phyloP scores from a whole-genome alignment of 2,329 filamentous ascomycete genomes.

The Penicillium sp. region DNA sequence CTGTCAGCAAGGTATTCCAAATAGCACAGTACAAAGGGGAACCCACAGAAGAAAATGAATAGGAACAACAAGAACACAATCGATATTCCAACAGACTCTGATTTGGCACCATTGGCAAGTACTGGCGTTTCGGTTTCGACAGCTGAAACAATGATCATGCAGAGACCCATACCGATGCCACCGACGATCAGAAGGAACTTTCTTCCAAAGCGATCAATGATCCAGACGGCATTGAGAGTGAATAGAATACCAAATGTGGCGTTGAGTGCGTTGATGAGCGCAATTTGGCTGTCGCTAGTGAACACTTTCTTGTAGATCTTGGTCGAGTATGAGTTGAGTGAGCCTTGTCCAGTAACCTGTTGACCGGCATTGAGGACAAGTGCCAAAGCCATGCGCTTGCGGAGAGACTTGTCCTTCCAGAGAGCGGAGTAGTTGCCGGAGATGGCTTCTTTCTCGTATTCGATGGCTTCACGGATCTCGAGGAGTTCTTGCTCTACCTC shows the following conservation, averaged over 20 bases:
- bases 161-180: constrained; percentile 67
- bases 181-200: constrained; percentile 71
- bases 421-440: constrained; percentile 64
- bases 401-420: constrained; percentile 69
- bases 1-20: constrained; percentile 24
- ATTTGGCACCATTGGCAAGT: constrained; percentile 53
- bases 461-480: constrained; percentile 67
- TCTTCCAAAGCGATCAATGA: constrained; percentile 70
- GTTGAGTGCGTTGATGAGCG: constrained; percentile 73
- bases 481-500: constrained; percentile 69
- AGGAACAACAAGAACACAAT: constrained; percentile 70
- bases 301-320: constrained; percentile 74
- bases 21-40: background rate
- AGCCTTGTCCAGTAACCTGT: constrained; percentile 72
- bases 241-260: constrained; percentile 73
- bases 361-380: constrained; percentile 70
- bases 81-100: constrained; percentile 63
- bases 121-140: constrained; percentile 61
- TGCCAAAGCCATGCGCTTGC: constrained; percentile 67
- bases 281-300: constrained; percentile 59
- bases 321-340: constrained; percentile 72
- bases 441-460: constrained; percentile 72
- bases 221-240: constrained; percentile 73
- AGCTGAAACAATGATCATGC: constrained; percentile 67
- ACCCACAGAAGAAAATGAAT: constrained; percentile 55